phyloP scores from a whole-genome alignment of 2,329 filamentous ascomycete genomes.

The Aspergillus pseudotamarii region DNA sequence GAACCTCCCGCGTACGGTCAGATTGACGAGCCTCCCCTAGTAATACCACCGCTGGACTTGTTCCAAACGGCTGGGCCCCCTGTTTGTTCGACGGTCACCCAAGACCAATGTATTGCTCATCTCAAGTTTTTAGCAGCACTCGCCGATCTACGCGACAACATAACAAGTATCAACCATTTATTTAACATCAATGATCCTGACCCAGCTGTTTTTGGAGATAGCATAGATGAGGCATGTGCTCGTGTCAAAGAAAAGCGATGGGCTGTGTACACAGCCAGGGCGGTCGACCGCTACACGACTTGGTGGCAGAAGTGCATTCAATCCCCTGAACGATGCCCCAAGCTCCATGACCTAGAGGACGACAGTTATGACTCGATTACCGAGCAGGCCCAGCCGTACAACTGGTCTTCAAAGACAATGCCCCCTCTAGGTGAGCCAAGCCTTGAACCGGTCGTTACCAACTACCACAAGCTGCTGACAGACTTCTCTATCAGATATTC shows the following conservation, averaged over 20 bases:
- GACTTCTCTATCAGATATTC: slow-evolving; percentile 57
- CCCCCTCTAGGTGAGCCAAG: slow-evolving; percentile 61
- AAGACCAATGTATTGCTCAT: slow-evolving; percentile 69
- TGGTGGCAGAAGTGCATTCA: slow-evolving; percentile 61
- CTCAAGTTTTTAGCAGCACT: slow-evolving; percentile 72
- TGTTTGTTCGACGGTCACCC: slow-evolving; percentile 31
- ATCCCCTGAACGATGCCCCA: slow-evolving; percentile 15
- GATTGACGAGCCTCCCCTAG: slow-evolving; percentile 18
- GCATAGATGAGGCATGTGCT: slow-evolving; percentile 48
- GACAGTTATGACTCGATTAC: slow-evolving; percentile 37
- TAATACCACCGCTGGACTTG: slow-evolving; percentile 32
- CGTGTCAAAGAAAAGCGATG: slow-evolving; percentile 72
- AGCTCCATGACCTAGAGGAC: slow-evolving; percentile 20
- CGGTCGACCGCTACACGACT: slow-evolving; percentile 66
- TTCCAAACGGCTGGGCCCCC: slow-evolving; percentile 12
- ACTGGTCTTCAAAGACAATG: slow-evolving; percentile 49
- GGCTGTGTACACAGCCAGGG: slow-evolving; percentile 69
- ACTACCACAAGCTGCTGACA: background rate
- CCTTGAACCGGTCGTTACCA: background rate
- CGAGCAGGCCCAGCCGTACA: slow-evolving; percentile 24
- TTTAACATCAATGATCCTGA: slow-evolving; percentile 63
- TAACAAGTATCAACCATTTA: slow-evolving; percentile 68
- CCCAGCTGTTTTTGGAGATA: slow-evolving; percentile 38
- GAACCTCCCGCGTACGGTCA: slow-evolving; percentile 32
- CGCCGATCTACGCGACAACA: slow-evolving; percentile 66